These are phyloP conservation scores for Vitis rotundifolia DNA, from an alignment of 164 flowering plant species.

Conservation along the genomic window DNA sequence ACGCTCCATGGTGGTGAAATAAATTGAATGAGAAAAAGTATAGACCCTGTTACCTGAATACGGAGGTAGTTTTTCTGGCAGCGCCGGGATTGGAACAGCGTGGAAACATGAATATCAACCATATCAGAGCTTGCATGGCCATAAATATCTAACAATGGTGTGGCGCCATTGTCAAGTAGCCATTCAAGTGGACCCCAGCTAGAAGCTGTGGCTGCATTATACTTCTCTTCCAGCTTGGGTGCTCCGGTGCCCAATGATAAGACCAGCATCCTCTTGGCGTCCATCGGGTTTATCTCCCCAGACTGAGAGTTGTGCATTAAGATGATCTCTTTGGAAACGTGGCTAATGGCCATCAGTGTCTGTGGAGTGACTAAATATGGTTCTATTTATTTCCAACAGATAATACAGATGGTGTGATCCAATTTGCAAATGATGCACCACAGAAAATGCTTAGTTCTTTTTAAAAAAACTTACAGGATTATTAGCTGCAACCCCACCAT, in stretches of 20 bases:
- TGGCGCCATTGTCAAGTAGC: conserved; percentile 21
- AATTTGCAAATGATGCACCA: too few species aligned
- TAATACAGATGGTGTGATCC: too few species aligned
- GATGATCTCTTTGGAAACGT: conserved; percentile 19
- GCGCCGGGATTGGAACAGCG: conserved; percentile 24
- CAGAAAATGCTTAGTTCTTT: too few species aligned
- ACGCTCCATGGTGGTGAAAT: not conserved
- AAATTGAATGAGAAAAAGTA: not conserved
- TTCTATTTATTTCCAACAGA: too few species aligned
- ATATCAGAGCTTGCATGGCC: conserved; percentile 26
- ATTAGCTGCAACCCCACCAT: too few species aligned
- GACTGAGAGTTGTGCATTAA: conserved; percentile 2
- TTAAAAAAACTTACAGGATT: too few species aligned
- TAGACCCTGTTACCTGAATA: conserved; percentile 22
- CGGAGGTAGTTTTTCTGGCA: conserved; percentile 28
- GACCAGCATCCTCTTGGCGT: conserved; percentile 18
- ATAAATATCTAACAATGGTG: conserved; percentile 27
- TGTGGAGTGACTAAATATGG: not conserved
- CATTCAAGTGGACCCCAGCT: conserved; percentile 35
- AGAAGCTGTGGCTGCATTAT: conserved; percentile 17
- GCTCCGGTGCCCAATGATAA: conserved; percentile 38
- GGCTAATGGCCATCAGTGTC: conserved; percentile 32
- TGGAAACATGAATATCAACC: conserved; percentile 31
- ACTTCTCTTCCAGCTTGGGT: conserved; percentile 22
- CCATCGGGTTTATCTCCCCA: conserved; percentile 11